Conservation (phyloP, 2,329 filamentous ascomycete genomes). For the Fusarium zealandicum region DNA sequence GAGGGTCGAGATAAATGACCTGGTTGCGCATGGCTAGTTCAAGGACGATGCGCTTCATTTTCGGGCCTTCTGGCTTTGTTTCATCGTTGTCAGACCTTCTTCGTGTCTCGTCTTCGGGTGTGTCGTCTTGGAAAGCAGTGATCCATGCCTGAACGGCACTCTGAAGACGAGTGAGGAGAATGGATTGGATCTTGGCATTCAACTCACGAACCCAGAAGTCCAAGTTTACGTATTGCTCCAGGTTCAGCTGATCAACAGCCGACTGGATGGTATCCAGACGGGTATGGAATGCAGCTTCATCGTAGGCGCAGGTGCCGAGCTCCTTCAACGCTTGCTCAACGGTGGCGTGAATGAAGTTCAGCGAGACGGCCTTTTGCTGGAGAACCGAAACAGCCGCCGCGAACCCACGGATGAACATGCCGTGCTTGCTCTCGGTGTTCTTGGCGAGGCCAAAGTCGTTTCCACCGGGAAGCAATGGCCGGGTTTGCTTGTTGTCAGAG, state of each 20-base stretch:
- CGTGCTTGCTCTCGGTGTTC: slow-evolving; percentile 85
- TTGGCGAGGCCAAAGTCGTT: slow-evolving; percentile 56
- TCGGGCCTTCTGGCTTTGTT: slow-evolving; percentile 62
- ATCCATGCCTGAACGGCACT: slow-evolving; percentile 89
- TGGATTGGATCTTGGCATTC: slow-evolving; percentile 84
- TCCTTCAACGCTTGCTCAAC: slow-evolving; percentile 83
- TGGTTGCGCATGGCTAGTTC: slow-evolving; percentile 98
- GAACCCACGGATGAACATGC: slow-evolving; percentile 95
- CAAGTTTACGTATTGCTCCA: slow-evolving; percentile 95
- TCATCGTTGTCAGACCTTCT: slow-evolving; percentile 58
- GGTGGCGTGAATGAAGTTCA: slow-evolving; percentile 80
- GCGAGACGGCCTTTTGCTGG: slow-evolving; percentile 83
- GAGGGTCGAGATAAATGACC: slow-evolving; percentile 94
- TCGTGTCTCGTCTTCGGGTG: slow-evolving; percentile 60
- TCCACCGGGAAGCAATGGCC: slow-evolving; percentile 50
- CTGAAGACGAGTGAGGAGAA: slow-evolving; percentile 82
- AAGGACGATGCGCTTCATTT: slow-evolving; percentile 77
- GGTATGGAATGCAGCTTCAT: slow-evolving; percentile 77
- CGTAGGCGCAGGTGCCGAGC: slow-evolving; percentile 84
- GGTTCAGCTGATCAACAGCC: slow-evolving; percentile 92
- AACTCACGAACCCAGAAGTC: slow-evolving; percentile 87
- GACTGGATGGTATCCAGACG: slow-evolving; percentile 87
- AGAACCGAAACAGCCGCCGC: slow-evolving; percentile 85
- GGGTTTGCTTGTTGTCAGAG: slow-evolving; percentile 59
- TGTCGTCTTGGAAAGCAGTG: slow-evolving; percentile 75